Percentiles rank a stretch among this genome's conserved stretches.
phyloP scores from a whole-genome alignment of 129 eudicot species.

The sunflower (Helianthus annuus) region DNA sequence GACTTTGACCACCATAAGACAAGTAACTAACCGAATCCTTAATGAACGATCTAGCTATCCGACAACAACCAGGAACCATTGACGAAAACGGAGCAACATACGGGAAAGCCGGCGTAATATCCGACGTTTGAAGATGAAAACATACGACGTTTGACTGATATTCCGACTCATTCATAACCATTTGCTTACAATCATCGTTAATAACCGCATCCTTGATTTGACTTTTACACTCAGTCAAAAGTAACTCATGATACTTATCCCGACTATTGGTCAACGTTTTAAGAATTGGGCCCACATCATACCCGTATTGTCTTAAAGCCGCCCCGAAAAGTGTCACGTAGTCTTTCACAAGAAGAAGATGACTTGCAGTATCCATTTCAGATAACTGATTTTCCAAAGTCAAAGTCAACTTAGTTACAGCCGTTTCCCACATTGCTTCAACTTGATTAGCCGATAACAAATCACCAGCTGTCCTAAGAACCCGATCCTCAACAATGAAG shows the following conservation, averaged over 20 bases:
- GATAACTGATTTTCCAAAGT: conserved; percentile 68
- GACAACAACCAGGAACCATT: conserved; percentile 92
- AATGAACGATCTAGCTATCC: conserved; percentile 63
- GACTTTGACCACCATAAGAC: conserved; percentile 64
- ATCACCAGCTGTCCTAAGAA: conserved; percentile 88
- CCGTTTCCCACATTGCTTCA: conserved; percentile 95
- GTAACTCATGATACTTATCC: conserved; percentile 81
- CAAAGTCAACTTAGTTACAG: conserved; percentile 57
- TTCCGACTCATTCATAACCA: conserved; percentile 87
- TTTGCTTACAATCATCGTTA: conserved; percentile 67
- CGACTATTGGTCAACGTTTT: conserved; percentile 60
- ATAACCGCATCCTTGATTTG: conserved; percentile 60
- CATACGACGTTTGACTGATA: conserved; percentile 70
- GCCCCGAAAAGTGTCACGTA: conserved; percentile 88
- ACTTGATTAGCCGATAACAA: conserved; percentile 62
- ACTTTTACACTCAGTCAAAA: conserved; percentile 62
- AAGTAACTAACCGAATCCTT: conserved; percentile 84
- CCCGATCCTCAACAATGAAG: conserved; percentile 93
- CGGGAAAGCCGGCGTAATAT: conserved; percentile 92
- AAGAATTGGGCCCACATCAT: conserved; percentile 70
- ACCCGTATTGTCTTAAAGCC: conserved; percentile 78
- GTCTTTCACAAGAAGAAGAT: conserved; percentile 82
- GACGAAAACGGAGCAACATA: conserved; percentile 89
- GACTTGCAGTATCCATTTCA: conserved; percentile 67
- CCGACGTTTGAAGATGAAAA: conserved; percentile 76